A percentile compares a stretch with the other conserved stretches of the same genome.
phyloP scores from a whole-genome alignment of 306 rosid genomes.

The Cicer cuneatum region DNA sequence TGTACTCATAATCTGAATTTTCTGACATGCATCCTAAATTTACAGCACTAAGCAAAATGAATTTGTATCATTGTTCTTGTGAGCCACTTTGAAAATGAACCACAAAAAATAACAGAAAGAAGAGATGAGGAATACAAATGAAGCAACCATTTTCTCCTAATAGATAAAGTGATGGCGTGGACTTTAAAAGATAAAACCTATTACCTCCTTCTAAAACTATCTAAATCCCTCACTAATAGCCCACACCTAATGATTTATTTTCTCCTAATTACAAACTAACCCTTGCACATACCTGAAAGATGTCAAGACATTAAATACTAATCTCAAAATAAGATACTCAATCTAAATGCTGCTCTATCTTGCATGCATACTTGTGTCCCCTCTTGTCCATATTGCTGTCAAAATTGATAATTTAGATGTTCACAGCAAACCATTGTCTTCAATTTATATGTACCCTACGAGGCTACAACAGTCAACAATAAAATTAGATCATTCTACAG shows the following conservation, averaged over 20 bases:
- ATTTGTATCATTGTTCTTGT: constrained; percentile 20
- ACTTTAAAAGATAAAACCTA: constrained; percentile 1
- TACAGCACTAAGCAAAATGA: constrained; percentile 23
- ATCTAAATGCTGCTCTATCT: constrained; percentile 30
- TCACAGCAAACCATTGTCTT: constrained; percentile 35
- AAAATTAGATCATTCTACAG: constrained; percentile 8
- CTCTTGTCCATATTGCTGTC: constrained; percentile 30
- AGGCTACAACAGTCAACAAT: constrained; percentile 13
- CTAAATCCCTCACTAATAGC: constrained; percentile 9
- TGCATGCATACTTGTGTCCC: constrained; percentile 29
- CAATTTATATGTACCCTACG: constrained; percentile 41
- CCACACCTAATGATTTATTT: not conserved
- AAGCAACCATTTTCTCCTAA: constrained; percentile 14
- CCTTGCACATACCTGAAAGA: constrained; percentile 20
- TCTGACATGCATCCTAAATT: not conserved
- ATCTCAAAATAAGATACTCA: constrained; percentile 33
- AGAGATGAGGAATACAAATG: constrained; percentile 2
- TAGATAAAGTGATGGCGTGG: not conserved
- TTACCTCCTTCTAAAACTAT: constrained; percentile 4
- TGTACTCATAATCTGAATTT: no score
- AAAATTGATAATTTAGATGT: constrained; percentile 17
- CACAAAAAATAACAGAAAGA: constrained; percentile 1
- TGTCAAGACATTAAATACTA: constrained; percentile 33
- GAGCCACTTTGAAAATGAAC: constrained; percentile 17
- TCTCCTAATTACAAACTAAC: constrained; percentile 38